Evolutionary conservation across 2,329 filamentous ascomycete species (phyloP).

Genomic region (Nemania sp.): DNA sequence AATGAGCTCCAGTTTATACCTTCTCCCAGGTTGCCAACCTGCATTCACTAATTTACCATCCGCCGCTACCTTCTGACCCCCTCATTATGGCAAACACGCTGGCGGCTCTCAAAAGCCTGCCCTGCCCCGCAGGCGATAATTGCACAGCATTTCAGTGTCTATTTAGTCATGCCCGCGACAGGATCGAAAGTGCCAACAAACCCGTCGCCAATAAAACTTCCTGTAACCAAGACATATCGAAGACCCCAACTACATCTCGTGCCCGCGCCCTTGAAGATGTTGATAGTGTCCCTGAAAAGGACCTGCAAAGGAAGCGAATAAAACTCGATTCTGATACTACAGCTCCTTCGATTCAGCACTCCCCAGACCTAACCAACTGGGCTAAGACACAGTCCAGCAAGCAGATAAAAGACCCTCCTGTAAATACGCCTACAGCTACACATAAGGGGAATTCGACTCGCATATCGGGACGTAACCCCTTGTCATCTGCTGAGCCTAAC

Average conservation of each 20-base stretch:
- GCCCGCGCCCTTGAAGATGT: slow-evolving; percentile 2
- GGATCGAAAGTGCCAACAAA: slow-evolving; percentile 26
- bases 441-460: neutral
- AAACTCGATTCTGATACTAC: slow-evolving; percentile 29
- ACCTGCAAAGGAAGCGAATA: slow-evolving; percentile 35
- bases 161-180: slow-evolving; percentile 51
- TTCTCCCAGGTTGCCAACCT: neutral
- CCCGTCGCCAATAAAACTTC: slow-evolving; percentile 14
- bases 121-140: slow-evolving; percentile 53
- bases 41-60: neutral
- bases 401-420: slow-evolving; percentile 10
- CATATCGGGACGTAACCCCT: slow-evolving; percentile 2
- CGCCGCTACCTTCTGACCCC: neutral
- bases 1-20: neutral
- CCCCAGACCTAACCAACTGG: neutral
- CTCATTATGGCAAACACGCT: slow-evolving; percentile 37
- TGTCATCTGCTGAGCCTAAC: slow-evolving; percentile 2
- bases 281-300: slow-evolving; percentile 21
- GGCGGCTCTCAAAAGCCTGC: slow-evolving; percentile 51
- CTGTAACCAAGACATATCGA: neutral
- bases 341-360: slow-evolving; percentile 7
- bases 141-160: slow-evolving; percentile 57
- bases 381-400: slow-evolving; percentile 4
- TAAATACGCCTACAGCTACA: slow-evolving; percentile 4
- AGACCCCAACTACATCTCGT: slow-evolving; percentile 9